Percentiles rank a stretch among this genome's conserved stretches.
phyloP scores from a whole-genome alignment of 1,284 basidiomycete genomes.

The Coniferiporia sulphurascens region DNA sequence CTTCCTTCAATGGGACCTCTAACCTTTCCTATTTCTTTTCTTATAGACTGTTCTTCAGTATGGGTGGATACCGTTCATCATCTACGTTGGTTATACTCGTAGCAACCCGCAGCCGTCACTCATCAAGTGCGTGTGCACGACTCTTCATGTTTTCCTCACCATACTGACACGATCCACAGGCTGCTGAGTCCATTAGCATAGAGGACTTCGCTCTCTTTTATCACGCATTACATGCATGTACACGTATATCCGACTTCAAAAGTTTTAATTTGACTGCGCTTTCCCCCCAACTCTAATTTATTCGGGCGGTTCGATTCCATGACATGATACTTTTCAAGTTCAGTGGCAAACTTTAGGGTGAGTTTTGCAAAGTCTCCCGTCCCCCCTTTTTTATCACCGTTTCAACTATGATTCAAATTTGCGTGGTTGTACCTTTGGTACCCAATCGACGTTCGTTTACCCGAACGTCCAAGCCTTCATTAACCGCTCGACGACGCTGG shows the following conservation, averaged over 20 bases:
- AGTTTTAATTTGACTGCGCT: neutral
- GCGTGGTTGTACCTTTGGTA: constrained; percentile 54
- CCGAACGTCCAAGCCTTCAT: constrained; percentile 24
- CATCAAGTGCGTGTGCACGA: constrained; percentile 70
- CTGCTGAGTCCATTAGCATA: constrained; percentile 87
- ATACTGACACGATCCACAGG: constrained; percentile 38
- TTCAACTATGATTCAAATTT: constrained; percentile 55
- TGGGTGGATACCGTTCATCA: constrained; percentile 91
- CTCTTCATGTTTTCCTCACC: constrained; percentile 7
- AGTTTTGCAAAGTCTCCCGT: neutral
- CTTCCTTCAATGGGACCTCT: constrained; percentile 9
- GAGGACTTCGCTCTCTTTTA: constrained; percentile 27
- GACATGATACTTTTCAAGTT: neutral
- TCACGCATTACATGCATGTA: constrained; percentile 15
- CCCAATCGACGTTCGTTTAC: constrained; percentile 11
- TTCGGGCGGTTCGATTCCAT: neutral
- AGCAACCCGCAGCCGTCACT: constrained; percentile 89
- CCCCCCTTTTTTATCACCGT: constrained; percentile 13
- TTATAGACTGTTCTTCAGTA: constrained; percentile 81
- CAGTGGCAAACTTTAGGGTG: neutral
- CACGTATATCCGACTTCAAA: constrained; percentile 20
- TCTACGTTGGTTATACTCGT: constrained; percentile 86
- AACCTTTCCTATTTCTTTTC: neutral
- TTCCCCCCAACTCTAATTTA: neutral
- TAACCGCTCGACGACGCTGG: constrained; percentile 47